Base-by-base conservation (phyloP, 768 basidiomycete genomes). In the Lanmaoa pseudosensibilis region DNA sequence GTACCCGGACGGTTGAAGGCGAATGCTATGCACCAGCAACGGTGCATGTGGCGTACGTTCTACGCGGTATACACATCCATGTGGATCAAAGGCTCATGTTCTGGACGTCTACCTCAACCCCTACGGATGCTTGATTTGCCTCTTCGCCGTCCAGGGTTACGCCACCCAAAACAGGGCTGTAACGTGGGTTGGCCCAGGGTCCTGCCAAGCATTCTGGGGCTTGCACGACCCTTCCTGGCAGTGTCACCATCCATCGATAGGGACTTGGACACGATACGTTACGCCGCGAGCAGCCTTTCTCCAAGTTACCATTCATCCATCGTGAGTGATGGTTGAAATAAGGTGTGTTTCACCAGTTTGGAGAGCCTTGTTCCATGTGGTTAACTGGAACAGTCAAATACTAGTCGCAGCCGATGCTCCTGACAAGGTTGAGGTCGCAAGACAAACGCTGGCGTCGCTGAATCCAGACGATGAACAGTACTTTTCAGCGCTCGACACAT, bases 361-460 rank as follows among this genome's bases (percentile, higher is more conserved):
- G 18, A 7, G 15, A 6, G 48, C 13, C 15, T n/a, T 18, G 7
- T 33, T 3, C 16, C 11, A 32, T 30, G 27, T 8, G 36, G 9
- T 34, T 39, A 8, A 46, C 32, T 50, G 11, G 36, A 30, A 23
- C 33, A 61, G 61, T 37, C 50, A 46, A 25, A 23, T 2, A 19
- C 34, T 39, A n/a, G 19, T 47, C 3, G 41, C 45, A 39, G 33
- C 16, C 16, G 19, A 33, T 38, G 21, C 2, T 11, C 36, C 16
- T 21, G 58, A 65, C 21, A 34, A 46, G 19, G 56, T 65, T 19
- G 56, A 55, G 21, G 50, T 44, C 18, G 52, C 63, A 16, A 56
- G 60, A 43, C 56, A 57, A 36, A 43, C 19, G 13, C 18, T 66
- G 19, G 40, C 54, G 19, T 54, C 57, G 13, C 32, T 61, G 39